Evolutionary conservation across 2,329 filamentous ascomycete genomes (phyloP), one percentile per base, ranked within the genome.

Genomic region (Talaromyces sp.): DNA sequence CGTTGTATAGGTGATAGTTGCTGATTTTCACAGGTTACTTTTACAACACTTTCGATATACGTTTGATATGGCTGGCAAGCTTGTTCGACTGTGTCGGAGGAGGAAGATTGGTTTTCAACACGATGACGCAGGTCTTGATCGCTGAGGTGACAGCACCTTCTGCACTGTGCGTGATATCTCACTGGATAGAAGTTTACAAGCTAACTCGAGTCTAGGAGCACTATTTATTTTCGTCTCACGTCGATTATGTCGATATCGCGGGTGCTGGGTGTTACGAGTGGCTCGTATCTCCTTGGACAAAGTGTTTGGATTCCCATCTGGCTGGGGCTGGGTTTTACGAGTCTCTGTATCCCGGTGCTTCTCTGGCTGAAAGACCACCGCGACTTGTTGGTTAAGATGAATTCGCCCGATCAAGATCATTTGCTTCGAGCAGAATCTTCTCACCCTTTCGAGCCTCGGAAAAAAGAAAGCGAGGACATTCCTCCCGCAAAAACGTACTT

Each of bases 1-100:
- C n/a, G 11, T 13, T 11, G 22, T 17, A n/a, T 15, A 17, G 30
- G 13, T 22, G 4, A 11, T 10, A 28, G 33, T 4, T 19, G n/a
- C 28, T 59, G 3, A 32, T 27, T 10, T 53, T 27, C 39, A 19
- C 33, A 59, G 57, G 57, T 36, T 59, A 44, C 49, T 59, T 59
- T 22, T 59, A 59, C 57, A 54, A 54, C 27, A 17, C 27, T 8
- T 54, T 59, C 32, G 30, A 59, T 32, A 42, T 58, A 33, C 49
- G 57, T 11, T 11, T 59, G 49, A 36, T 52, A 54, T 58, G 39
- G 49, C 6, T 53, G 28, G 49, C 49, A 4, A 53, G 49, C 19
- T 53, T 53, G 49, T 53, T 53, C 10, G 49, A 53, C 49, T 53
- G 22, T 32, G 4, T 53, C 19, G 49, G 49, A 6, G 49, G 49